Conservation (phyloP, 225 moss, liverwort and hornwort species). For the Polytrichum formosum region DNA sequence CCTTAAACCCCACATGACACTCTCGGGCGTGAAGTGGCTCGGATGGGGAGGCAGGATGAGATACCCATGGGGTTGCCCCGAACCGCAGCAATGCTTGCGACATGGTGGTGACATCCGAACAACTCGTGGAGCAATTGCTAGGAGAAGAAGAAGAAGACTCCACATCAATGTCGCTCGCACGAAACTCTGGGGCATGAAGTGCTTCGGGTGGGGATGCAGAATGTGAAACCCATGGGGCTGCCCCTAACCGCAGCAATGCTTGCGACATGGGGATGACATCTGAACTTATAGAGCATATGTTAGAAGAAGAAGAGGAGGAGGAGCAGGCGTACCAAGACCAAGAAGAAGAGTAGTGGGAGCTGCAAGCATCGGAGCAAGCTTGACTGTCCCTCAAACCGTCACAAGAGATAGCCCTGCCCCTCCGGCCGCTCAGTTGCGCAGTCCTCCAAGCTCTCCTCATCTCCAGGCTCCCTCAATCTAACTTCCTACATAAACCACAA, state of each 20-base stretch:
- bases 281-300: neutral
- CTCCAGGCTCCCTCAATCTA: conserved; percentile 1
- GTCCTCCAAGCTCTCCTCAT: conserved; percentile 33
- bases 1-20: neutral
- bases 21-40: neutral
- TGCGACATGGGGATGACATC: neutral
- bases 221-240: neutral
- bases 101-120: conserved; percentile 1
- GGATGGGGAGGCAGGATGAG: conserved; percentile 6
- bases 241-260: neutral
- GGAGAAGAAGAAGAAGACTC: neutral
- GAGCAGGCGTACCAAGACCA: conserved; percentile 3
- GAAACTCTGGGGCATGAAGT: no score
- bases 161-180: no score
- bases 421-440: conserved; percentile 9
- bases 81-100: neutral
- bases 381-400: neutral
- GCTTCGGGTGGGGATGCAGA: no score
- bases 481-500: neutral
- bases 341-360: conserved; percentile 8
- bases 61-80: neutral
- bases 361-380: neutral
- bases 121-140: neutral
- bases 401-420: conserved; percentile 3
- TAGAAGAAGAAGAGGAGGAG: neutral